A percentile compares a stretch with the other conserved stretches of the same genome.
phyloP scores from a whole-genome alignment of 2,329 filamentous ascomycete genomes.

The Hymenoscyphus salicellus region DNA sequence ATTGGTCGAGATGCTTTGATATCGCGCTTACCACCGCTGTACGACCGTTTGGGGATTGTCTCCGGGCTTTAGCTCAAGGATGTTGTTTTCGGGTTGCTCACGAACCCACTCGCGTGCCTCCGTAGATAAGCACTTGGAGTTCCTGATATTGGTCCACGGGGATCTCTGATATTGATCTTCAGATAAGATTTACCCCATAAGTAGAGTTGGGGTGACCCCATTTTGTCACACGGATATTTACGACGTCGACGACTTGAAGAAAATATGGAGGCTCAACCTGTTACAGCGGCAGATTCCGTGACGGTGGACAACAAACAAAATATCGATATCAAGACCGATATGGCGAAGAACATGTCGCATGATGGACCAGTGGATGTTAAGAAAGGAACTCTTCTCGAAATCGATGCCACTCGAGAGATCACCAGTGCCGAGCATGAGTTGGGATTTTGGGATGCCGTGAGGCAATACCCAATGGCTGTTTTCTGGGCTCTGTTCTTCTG shows the following conservation, averaged over 20 bases:
- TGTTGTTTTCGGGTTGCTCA: background rate
- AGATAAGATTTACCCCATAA: background rate
- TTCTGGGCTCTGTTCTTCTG: conserved; percentile 31
- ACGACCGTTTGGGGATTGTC: background rate
- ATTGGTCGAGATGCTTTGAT: background rate
- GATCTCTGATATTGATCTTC: background rate
- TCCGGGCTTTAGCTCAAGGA: background rate
- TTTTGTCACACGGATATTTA: background rate
- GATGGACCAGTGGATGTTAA: conserved; percentile 12
- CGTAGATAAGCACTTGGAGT: background rate
- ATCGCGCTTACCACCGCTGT: background rate
- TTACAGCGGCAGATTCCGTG: background rate
- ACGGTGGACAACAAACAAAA: background rate
- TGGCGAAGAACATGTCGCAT: background rate
- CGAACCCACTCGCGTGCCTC: background rate
- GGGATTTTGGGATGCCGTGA: conserved; percentile 23
- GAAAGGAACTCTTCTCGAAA: conserved; percentile 24
- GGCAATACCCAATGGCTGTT: conserved; percentile 24
- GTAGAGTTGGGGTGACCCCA: background rate
- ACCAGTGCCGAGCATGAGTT: conserved; percentile 24
- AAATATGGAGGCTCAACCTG: background rate
- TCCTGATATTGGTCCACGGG: background rate
- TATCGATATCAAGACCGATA: conserved; percentile 2
- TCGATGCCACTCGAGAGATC: conserved; percentile 22
- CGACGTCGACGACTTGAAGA: background rate